Base-by-base conservation (phyloP, 2,329 filamentous ascomycete species). In the Huntiella abstrusa region DNA sequence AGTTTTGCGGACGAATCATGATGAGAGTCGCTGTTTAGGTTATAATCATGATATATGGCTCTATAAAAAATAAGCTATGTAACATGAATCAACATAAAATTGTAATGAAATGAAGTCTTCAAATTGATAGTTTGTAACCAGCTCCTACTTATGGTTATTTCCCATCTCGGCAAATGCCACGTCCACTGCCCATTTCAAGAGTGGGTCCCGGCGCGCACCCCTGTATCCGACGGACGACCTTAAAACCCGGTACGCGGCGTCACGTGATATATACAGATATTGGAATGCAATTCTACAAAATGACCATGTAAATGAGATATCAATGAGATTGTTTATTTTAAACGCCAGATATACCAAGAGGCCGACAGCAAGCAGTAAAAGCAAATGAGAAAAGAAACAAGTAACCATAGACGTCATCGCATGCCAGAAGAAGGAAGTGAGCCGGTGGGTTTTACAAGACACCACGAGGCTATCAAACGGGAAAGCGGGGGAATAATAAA, bases 391-490 rank as follows among this genome's bases (percentile, higher is more conserved):
- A 41, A 36, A 37, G 8, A 47, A 36, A 42, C 13, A 35, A 42
- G 19, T 41, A 47, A 34, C 38, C 46, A 12, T 47, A 38, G 19
- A 38, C 41, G 36, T 43, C 19, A 44, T 48, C 38, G 34, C 40
- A 36, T 48, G 46, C 15, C 41, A 22, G 39, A 22, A 43, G 28
- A 38, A 46, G 17, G 35, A 43, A 40, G 12, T 34, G 41, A 48
- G 34, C 33, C 19, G 10, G 34, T 45, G 33, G 22, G 22, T 28
- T 28, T 28, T 28, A 10, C 6, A 28, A 42, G 15, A 41, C 8
- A n/a, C 41, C 28, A 43, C n/a, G 19, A 36, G 32, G 12, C 13
- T 37, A 35, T 10, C 33, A 39, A 38, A 19, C 10, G 32, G 22
- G 22, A 48, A 41, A 33, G 7, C 22, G 12, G 16, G 17, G 15